Conservation (phyloP, 2,329 filamentous ascomycete genomes). For the Calonectria leucothoes region DNA sequence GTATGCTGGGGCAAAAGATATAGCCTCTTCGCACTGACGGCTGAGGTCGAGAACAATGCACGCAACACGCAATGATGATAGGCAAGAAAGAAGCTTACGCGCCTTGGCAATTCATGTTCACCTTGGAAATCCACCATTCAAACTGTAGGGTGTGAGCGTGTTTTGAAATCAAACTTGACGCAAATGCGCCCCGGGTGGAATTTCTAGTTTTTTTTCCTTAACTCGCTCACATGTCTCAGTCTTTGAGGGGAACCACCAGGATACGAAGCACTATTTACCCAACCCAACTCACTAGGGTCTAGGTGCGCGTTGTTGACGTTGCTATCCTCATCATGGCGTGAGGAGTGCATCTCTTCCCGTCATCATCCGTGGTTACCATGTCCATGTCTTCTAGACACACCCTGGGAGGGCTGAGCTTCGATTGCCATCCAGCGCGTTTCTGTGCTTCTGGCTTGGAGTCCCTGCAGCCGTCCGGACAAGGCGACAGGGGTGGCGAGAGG, state of each 20-base stretch:
- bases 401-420: constrained; percentile 36
- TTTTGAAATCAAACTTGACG: background rate
- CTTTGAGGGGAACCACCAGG: constrained; percentile 18
- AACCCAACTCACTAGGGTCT: constrained; percentile 19
- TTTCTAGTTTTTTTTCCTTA: constrained; percentile 11
- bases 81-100: background rate
- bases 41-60: background rate
- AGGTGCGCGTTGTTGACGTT: constrained; percentile 12
- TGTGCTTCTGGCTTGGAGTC: constrained; percentile 33
- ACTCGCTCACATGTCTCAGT: constrained; percentile 21
- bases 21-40: background rate
- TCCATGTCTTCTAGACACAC: constrained; percentile 35
- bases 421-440: constrained; percentile 30
- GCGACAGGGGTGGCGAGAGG: constrained; percentile 40
- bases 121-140: background rate
- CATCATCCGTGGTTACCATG: constrained; percentile 36
- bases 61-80: background rate
- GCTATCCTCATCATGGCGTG: constrained; percentile 30
- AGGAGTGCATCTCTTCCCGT: constrained; percentile 34
- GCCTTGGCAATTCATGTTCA: background rate
- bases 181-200: constrained; percentile 7
- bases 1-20: background rate
- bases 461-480: constrained; percentile 44
- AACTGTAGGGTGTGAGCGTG: background rate
- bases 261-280: constrained; percentile 25